These are phyloP conservation scores for Leishmania aethiopica DNA, from an alignment of 208 protist genomes.

Conservation along the genomic window DNA sequence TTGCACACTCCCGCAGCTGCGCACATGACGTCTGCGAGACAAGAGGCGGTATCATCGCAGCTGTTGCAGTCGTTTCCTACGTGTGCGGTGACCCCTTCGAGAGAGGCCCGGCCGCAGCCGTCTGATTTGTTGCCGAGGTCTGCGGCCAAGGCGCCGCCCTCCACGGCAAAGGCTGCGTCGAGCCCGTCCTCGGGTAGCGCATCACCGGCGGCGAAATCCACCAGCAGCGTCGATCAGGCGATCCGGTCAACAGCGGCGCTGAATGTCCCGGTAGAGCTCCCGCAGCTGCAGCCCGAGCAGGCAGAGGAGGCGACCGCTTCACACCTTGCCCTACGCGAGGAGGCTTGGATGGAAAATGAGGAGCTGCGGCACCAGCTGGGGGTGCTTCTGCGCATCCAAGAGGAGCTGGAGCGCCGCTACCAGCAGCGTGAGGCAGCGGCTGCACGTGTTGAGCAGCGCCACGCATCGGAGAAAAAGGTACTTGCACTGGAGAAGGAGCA, in stretches of 20 bases:
- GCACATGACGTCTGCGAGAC: background rate
- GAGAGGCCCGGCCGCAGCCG: background rate
- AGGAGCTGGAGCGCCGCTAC: constrained; percentile 27
- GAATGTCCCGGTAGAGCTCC: background rate
- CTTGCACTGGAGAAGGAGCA: constrained; percentile 13
- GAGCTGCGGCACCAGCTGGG: constrained; percentile 19
- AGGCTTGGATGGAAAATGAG: constrained; percentile 10
- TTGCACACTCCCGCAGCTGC: background rate
- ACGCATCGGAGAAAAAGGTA: constrained; percentile 4
- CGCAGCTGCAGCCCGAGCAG: constrained; percentile 9
- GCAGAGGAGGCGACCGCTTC: background rate
- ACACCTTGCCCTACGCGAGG: background rate
- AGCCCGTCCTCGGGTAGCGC: background rate
- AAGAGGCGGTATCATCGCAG: background rate
- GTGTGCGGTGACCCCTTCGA: background rate
- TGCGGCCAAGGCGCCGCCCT: background rate
- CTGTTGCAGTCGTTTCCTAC: background rate
- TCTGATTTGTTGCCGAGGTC: background rate
- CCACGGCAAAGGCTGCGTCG: background rate
- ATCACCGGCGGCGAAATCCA: background rate
- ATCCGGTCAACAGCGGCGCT: background rate
- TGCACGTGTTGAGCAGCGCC: constrained; percentile 1
- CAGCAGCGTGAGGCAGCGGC: constrained; percentile 13
- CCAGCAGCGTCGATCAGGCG: background rate
- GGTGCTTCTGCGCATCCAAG: constrained; percentile 22